Evolutionary conservation across 1,284 basidiomycete genomes (phyloP), one percentile per base, ranked within the genome.

Genomic region (Cryptococcus sp.): DNA sequence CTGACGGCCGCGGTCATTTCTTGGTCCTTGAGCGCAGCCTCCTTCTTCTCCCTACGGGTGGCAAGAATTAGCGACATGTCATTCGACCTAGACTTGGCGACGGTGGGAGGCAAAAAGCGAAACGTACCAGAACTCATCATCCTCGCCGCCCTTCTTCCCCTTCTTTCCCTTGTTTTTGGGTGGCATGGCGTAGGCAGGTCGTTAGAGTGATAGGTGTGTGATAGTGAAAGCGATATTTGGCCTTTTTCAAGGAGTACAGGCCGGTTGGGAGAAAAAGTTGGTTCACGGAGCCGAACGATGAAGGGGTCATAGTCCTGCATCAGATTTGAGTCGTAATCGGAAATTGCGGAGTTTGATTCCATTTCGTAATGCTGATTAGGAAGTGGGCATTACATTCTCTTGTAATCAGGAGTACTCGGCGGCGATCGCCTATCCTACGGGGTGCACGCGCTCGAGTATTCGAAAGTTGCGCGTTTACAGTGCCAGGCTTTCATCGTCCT

Each of bases 111-210:
- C 10, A 17, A 38, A 38, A 52, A 45, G 27, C n/a, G 54, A 22
- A 11, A 70, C 86, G 57, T 66, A 91, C 91, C 91, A 93, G 81
- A 85, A 89, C 64, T 89, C 87, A 56, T 89, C 90, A 63, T 90
- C 89, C 69, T 88, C 83, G 47, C 69, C 66, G 62, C 81, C 70
- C 81, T 83, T 71, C 77, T 88, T 91, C 80, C 91, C 85, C 77
- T 92, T 93, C 82, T 93, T 93, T 62, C 85, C 88, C 76, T 91
- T 90, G 72, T 86, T 89, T 81, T 93, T 94, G 52, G 91, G 90
- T 59, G 91, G 82, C 91, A 94, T 93, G 57, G 17, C 45, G 23
- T 35, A 35, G 23, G 48, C 17, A 15, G 22, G 30, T 10, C n/a
- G 22, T 43, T 61, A 25, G 13, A 1, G 16, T 20, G 35, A 38